Conservation (phyloP, 495 filamentous ascomycete genomes). For the Penicillium crystallinum region DNA sequence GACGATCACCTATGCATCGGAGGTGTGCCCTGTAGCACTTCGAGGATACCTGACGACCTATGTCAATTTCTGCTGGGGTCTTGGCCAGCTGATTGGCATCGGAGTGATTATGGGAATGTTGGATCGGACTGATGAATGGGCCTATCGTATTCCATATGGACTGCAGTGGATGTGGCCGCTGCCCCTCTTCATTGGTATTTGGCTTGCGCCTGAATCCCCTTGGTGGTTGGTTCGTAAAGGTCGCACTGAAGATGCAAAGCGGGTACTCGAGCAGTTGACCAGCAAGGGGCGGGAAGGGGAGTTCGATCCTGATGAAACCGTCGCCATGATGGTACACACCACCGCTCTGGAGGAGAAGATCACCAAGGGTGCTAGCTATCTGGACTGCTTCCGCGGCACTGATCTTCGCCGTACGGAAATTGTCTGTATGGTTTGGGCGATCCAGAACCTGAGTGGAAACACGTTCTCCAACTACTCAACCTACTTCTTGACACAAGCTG, state of each 20-base stretch:
- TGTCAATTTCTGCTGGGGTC: constrained; percentile 78
- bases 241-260: constrained; percentile 61
- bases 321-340: constrained; percentile 83
- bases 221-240: constrained; percentile 80
- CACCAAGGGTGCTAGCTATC: constrained; percentile 61
- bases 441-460: constrained; percentile 75
- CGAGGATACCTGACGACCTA: constrained; percentile 73
- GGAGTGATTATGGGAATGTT: constrained; percentile 67
- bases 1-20: constrained; percentile 75
- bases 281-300: constrained; percentile 49
- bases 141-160: constrained; percentile 64
- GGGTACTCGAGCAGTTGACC: constrained; percentile 61
- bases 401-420: constrained; percentile 75
- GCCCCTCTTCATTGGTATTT: constrained; percentile 65
- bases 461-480: constrained; percentile 78
- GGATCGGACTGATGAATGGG: constrained; percentile 54
- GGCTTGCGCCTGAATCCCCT: constrained; percentile 69
- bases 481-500: constrained; percentile 72
- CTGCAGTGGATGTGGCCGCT: constrained; percentile 85
- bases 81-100: constrained; percentile 70
- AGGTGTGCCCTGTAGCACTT: constrained; percentile 69
- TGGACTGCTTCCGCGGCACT: constrained; percentile 70
- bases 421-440: constrained; percentile 75
- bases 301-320: constrained; percentile 69
- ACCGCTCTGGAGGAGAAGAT: constrained; percentile 68